Evolutionary conservation across 306 rosid species (phyloP).

Genomic region (Pterocarpus santalinus): DNA sequence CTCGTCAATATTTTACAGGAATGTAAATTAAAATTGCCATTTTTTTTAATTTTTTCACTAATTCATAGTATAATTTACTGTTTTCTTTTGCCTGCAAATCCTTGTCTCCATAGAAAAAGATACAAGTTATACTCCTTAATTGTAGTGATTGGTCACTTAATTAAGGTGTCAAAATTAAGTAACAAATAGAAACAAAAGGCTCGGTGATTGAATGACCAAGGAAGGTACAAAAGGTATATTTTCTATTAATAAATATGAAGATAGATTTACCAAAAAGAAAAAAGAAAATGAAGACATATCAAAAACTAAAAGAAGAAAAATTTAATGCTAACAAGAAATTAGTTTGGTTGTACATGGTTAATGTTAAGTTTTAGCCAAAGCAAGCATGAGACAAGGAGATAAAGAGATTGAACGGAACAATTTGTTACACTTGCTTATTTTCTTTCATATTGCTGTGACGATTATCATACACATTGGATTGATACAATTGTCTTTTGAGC

Average conservation of each 20-base stretch:
- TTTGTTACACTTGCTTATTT: slow-evolving; percentile 34
- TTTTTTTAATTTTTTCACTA: background rate
- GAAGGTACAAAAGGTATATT: slow-evolving; percentile 7
- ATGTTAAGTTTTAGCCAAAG: slow-evolving; percentile 21
- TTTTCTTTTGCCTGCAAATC: background rate
- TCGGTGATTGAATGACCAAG: background rate
- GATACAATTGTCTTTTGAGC: slow-evolving; percentile 26
- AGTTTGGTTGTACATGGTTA: slow-evolving; percentile 24
- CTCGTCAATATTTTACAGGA: background rate
- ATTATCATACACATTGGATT: slow-evolving; percentile 31
- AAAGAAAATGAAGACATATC: background rate
- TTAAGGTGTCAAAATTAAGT: background rate
- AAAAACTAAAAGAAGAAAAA: background rate
- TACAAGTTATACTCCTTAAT: background rate
- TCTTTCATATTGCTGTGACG: slow-evolving; percentile 30
- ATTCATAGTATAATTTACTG: background rate
- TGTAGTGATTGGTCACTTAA: background rate
- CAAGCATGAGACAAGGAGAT: slow-evolving; percentile 18
- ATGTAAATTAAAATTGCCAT: background rate
- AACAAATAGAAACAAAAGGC: background rate
- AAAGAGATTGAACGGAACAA: background rate
- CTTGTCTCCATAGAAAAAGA: background rate
- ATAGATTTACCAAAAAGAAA: no score
- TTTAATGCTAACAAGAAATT: background rate
- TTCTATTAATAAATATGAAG: background rate